These are phyloP conservation scores for Fusarium transvaalense DNA, from an alignment of 2,329 filamentous ascomycete species.

Conservation along the genomic window DNA sequence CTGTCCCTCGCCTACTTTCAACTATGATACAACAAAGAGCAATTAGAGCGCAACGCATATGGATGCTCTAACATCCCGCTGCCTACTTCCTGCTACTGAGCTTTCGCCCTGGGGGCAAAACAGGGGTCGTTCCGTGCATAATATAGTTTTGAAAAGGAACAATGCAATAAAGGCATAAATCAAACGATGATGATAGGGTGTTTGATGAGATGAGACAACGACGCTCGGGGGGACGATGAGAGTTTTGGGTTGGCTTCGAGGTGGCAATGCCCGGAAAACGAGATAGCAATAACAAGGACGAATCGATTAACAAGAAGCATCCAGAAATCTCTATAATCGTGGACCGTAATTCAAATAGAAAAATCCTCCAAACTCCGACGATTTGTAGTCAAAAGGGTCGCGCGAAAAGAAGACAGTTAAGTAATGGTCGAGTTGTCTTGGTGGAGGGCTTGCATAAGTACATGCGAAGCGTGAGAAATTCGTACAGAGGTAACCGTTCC, in stretches of 20 bases:
- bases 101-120: conserved; percentile 3
- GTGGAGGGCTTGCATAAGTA: conserved; percentile 1
- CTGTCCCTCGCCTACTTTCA: background rate
- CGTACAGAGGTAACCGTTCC: conserved; percentile 31
- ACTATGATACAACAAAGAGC: conserved; percentile 41
- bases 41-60: conserved; percentile 16
- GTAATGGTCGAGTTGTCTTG: conserved; percentile 5
- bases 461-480: conserved; percentile 21
- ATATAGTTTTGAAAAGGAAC: conserved; percentile 28
- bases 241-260: conserved; percentile 1
- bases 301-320: conserved; percentile 30
- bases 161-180: conserved; percentile 6
- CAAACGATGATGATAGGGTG: conserved; percentile 11
- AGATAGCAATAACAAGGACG: conserved; percentile 10
- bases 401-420: conserved; percentile 11
- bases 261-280: conserved; percentile 10
- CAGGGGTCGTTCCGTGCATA: conserved; percentile 23
- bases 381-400: conserved; percentile 38
- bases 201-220: background rate
- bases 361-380: conserved; percentile 41
- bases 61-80: conserved; percentile 1
- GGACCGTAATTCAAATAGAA: conserved; percentile 43
- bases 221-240: conserved; percentile 3
- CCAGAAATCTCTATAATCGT: conserved; percentile 46
- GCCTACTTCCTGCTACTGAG: conserved; percentile 10